Conservation (phyloP, 2,329 filamentous ascomycete genomes). For the Drechslerella dactyloides region DNA sequence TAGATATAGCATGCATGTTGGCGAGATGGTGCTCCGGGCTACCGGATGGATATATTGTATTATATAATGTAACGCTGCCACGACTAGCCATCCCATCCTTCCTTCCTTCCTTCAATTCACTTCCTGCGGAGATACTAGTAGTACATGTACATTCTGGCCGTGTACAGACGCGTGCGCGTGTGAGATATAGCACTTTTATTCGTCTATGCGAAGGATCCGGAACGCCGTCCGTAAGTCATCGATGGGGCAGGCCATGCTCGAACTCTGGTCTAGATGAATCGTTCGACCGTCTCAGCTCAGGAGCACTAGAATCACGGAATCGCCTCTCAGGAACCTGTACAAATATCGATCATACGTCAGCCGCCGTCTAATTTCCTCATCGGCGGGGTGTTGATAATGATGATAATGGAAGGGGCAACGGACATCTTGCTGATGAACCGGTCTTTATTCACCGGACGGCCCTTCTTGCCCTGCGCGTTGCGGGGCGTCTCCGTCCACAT, state of each 20-base stretch:
- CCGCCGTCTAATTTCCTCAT: not conserved
- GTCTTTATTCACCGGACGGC: constrained; percentile 93
- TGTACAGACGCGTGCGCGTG: not conserved
- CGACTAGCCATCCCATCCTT: not conserved
- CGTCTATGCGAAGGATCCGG: not conserved
- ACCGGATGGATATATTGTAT: constrained; percentile 6
- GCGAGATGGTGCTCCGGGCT: not conserved
- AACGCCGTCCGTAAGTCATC: not conserved
- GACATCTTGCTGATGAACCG: constrained; percentile 97
- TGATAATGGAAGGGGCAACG: constrained; percentile 57
- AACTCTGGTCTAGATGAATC: no score
- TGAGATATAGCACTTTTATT: not conserved
- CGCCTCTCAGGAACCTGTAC: constrained; percentile 78
- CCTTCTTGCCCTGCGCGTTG: constrained; percentile 83
- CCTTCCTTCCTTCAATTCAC: no score
- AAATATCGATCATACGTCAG: constrained; percentile 2
- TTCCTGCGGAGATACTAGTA: not conserved
- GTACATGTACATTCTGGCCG: constrained; percentile 38
- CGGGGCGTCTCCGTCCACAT: constrained; percentile 98
- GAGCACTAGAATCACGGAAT: constrained; percentile 85
- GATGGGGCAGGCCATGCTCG: no score
- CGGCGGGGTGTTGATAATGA: constrained; percentile 12
- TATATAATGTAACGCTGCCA: constrained; percentile 25
- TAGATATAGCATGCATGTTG: not conserved
- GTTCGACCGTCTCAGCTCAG: constrained; percentile 67